Conservation (phyloP, 2,329 filamentous ascomycete species). For the Salinomyces thailandicus region DNA sequence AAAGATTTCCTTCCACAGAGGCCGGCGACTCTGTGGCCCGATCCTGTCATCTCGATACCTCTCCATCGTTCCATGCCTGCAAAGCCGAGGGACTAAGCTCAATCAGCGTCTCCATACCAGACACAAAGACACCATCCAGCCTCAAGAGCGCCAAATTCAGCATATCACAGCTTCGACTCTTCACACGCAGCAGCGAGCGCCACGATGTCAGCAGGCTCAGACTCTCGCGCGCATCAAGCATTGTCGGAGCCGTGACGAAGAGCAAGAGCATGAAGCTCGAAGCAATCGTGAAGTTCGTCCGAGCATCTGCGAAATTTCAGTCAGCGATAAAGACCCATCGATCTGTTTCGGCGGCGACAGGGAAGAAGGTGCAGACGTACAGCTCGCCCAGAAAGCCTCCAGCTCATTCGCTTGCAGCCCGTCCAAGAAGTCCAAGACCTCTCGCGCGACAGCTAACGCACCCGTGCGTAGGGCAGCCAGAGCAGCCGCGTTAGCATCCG, state of each 20-base stretch:
- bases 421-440: conserved; percentile 24
- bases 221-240: conserved; percentile 22
- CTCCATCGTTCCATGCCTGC: conserved; percentile 19
- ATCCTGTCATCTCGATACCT: no score
- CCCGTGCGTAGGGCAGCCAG: conserved; percentile 24
- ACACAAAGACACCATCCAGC: conserved; percentile 23
- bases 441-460: conserved; percentile 22
- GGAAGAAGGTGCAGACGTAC: conserved; percentile 14
- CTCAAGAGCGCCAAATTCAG: conserved; percentile 23
- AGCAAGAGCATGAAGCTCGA: conserved; percentile 25
- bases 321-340: background rate
- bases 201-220: conserved; percentile 21
- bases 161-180: conserved; percentile 26
- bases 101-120: conserved; percentile 21
- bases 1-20: no score
- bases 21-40: no score
- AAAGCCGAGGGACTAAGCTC: conserved; percentile 22
- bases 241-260: conserved; percentile 22
- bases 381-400: conserved; percentile 27
- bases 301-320: conserved; percentile 16
- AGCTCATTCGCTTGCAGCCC: conserved; percentile 20
- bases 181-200: conserved; percentile 23
- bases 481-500: conserved; percentile 19
- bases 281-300: conserved; percentile 27
- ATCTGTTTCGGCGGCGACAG: background rate